phyloP scores from a whole-genome alignment of 2,329 filamentous ascomycete genomes.

The Rutstroemia sydowiana region DNA sequence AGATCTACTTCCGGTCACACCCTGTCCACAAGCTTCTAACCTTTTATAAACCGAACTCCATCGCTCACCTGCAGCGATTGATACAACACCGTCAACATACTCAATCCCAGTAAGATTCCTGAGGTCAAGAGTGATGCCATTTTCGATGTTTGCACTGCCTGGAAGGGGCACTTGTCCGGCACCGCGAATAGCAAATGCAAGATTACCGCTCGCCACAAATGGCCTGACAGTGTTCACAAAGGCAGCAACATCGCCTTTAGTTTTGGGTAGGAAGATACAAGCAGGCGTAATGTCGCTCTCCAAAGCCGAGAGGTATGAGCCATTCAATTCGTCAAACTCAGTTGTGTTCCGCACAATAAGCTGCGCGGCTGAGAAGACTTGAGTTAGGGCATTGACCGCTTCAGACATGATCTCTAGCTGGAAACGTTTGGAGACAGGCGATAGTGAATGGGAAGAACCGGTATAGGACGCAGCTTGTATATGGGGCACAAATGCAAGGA shows the following conservation, averaged over 20 bases:
- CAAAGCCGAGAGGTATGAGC: neutral
- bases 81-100: neutral
- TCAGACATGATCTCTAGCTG: neutral
- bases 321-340: conserved; percentile 4
- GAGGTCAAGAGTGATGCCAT: conserved; percentile 7
- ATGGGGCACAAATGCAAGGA: neutral
- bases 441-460: neutral
- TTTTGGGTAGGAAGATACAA: neutral
- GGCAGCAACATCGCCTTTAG: neutral
- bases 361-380: neutral
- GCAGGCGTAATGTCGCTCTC: neutral
- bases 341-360: neutral
- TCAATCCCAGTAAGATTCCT: neutral
- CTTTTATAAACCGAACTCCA: conserved; percentile 1
- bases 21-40: neutral
- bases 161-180: neutral
- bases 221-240: neutral
- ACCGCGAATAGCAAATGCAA: neutral
- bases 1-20: neutral
- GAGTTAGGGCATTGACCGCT: neutral
- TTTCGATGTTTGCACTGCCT: conserved; percentile 1
- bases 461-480: neutral
- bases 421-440: neutral
- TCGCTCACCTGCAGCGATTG: neutral
- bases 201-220: neutral